Evolutionary conservation across 2,329 filamentous ascomycete genomes (phyloP), one percentile per base, ranked within the genome.

Genomic region (Cladosporium oxysporum): DNA sequence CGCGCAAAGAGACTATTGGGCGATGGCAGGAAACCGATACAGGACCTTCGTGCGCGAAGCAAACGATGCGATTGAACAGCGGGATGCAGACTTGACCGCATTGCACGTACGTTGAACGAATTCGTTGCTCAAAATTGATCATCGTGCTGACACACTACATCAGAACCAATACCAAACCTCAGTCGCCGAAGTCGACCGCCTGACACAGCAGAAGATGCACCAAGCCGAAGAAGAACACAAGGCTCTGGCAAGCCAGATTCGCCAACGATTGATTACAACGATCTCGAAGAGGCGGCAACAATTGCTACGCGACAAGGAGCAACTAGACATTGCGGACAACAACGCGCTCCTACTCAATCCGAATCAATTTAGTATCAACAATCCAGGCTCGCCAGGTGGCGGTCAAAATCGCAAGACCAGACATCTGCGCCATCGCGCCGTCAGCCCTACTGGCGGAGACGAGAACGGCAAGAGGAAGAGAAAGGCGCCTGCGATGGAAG

Each of bases 31-130:
- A 1, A 91, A 89, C 73, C 88, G 90, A 75, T 97, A 97, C 77
- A 85, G 90, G 66, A 88, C 92, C 71, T 98, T 96, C 81, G 88
- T 95, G 23, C 87, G 92, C 71, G 88, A 94, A 68, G 87, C 97
- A 63, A 96, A 97, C 76, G 90, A 96, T 77, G 86, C 92, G 8
- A 88, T 97, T 70, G 93, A 98, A 78, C 87, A 92, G 74, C 87
- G 92, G 71, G 95, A 99, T 81, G 89, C 91, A 69, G 88, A 93
- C 72, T 81, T 98, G 75, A 89, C 91, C 7, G 87, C 90, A 74
- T 86, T 96, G 70, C 90, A 91, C 84, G 95, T 97, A 55, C 10
- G 52, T 55, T 18, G 14, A 33, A 47, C n/a, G 83, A 75, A 87
- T 66, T 6, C 23, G 47, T 23, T 47, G n/a, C 41, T 47, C 41